Evolutionary conservation across 768 basidiomycete genomes (phyloP).

Genomic region (Mrakia gelida): DNA sequence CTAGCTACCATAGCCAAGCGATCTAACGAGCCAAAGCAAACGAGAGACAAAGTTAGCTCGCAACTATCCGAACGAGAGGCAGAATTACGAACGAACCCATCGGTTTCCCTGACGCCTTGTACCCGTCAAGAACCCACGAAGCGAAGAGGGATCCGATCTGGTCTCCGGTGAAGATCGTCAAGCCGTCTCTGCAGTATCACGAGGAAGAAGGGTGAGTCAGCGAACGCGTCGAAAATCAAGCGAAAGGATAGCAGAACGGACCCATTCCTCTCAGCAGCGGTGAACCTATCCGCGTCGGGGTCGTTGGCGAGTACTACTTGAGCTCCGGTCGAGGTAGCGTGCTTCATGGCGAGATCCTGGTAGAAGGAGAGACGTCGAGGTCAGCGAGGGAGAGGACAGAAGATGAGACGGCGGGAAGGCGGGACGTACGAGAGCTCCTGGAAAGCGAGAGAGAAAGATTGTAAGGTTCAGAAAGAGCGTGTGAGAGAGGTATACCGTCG

Average conservation of each 20-base stretch:
- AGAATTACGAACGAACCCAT: slow-evolving; percentile 47
- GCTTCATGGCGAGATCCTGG: slow-evolving; percentile 68
- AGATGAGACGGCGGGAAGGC: not conserved
- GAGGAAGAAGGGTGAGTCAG: not conserved
- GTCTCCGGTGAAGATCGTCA: slow-evolving; percentile 76
- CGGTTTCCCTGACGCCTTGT: slow-evolving; percentile 50
- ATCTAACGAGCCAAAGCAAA: slow-evolving; percentile 40
- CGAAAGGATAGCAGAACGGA: slow-evolving; percentile 35
- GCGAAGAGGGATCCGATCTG: slow-evolving; percentile 64
- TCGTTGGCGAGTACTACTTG: slow-evolving; percentile 79
- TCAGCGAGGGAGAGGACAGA: not conserved
- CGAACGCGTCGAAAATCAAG: slow-evolving; percentile 28
- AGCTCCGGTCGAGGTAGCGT: slow-evolving; percentile 55
- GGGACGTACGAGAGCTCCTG: slow-evolving; percentile 38
- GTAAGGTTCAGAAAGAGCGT: not conserved
- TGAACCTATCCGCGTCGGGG: slow-evolving; percentile 80
- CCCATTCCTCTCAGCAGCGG: slow-evolving; percentile 63
- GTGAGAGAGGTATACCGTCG: not conserved
- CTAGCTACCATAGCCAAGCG: slow-evolving; percentile 73
- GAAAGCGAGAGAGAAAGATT: not conserved
- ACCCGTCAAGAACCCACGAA: slow-evolving; percentile 48
- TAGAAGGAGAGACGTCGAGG: slow-evolving; percentile 4
- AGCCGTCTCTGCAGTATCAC: slow-evolving; percentile 42
- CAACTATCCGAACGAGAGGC: not conserved
- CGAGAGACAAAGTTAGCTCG: not conserved